Percentiles rank a stretch among this genome's conserved stretches.
Evolutionary conservation across 1,284 basidiomycete genomes (phyloP).

Genomic region (Puccinia hordei): DNA sequence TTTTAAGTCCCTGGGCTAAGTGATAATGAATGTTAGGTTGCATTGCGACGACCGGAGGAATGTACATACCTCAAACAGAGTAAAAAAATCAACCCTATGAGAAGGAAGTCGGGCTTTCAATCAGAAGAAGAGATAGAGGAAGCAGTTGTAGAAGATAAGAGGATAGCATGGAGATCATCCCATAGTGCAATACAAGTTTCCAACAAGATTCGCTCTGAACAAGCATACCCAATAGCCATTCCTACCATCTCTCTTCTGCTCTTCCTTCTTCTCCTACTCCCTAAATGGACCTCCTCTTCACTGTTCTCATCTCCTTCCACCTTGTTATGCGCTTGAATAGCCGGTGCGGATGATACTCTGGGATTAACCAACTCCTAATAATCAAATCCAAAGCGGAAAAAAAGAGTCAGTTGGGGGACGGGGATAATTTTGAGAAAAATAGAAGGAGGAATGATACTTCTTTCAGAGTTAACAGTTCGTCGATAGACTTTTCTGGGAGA

Average conservation of each 20-base stretch:
- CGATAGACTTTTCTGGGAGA: neutral
- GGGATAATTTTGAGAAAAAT: neutral
- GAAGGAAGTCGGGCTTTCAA: neutral
- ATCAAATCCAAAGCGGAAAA: neutral
- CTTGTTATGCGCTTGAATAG: too few species aligned
- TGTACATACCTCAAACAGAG: too few species aligned
- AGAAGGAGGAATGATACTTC: constrained; percentile 8
- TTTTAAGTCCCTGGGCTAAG: too few species aligned
- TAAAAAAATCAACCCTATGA: neutral
- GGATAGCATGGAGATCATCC: constrained; percentile 6
- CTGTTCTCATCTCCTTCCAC: too few species aligned
- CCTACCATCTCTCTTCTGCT: neutral
- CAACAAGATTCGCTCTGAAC: constrained; percentile 34
- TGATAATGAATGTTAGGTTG: too few species aligned
- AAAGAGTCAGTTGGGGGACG: too few species aligned
- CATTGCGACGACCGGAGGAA: too few species aligned
- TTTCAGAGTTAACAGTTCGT: constrained; percentile 17
- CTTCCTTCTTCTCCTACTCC: too few species aligned
- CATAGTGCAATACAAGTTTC: constrained; percentile 32
- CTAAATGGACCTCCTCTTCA: neutral
- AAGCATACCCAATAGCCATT: constrained; percentile 34
- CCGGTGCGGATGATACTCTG: neutral
- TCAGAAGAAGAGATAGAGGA: neutral
- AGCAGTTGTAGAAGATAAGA: neutral
- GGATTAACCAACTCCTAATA: neutral